A percentile compares a stretch with the other conserved stretches of the same genome.
Conservation (phyloP, 1,139 yeast species). For the Spathaspora sp. region DNA sequence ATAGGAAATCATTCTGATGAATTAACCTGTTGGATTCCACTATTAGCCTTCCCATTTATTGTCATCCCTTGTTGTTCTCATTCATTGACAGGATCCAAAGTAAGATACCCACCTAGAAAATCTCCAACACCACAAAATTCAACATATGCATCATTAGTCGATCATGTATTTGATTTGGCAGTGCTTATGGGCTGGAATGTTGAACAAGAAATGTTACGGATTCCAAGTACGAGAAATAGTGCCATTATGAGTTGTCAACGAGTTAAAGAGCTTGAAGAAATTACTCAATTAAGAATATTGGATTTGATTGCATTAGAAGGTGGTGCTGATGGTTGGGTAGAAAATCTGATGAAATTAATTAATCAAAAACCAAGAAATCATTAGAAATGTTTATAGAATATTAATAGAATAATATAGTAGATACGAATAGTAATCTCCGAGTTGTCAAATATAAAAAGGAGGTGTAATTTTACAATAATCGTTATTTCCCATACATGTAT, state of each 20-base stretch:
- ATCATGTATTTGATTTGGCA: constrained; percentile 76
- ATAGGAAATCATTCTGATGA: constrained; percentile 97
- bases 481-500: too few species aligned
- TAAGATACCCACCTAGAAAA: constrained; percentile 55
- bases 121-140: constrained; percentile 30
- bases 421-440: background rate
- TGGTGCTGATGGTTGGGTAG: constrained; percentile 91
- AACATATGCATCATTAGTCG: constrained; percentile 80
- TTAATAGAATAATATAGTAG: too few species aligned
- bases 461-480: too few species aligned
- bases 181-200: constrained; percentile 76
- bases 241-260: constrained; percentile 71
- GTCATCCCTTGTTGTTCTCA: constrained; percentile 97
- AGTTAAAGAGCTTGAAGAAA: constrained; percentile 27
- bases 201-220: constrained; percentile 83
- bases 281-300: constrained; percentile 40
- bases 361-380: constrained; percentile 50
- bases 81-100: constrained; percentile 71
- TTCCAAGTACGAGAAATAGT: constrained; percentile 93
- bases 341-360: constrained; percentile 67
- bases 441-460: background rate
- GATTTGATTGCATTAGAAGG: constrained; percentile 72
- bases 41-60: constrained; percentile 80
- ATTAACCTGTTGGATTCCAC: constrained; percentile 92
- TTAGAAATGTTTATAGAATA: constrained; percentile 15